Evolutionary conservation across 2,329 filamentous ascomycete species (phyloP).

Genomic region (Parafenestella ontariensis): DNA sequence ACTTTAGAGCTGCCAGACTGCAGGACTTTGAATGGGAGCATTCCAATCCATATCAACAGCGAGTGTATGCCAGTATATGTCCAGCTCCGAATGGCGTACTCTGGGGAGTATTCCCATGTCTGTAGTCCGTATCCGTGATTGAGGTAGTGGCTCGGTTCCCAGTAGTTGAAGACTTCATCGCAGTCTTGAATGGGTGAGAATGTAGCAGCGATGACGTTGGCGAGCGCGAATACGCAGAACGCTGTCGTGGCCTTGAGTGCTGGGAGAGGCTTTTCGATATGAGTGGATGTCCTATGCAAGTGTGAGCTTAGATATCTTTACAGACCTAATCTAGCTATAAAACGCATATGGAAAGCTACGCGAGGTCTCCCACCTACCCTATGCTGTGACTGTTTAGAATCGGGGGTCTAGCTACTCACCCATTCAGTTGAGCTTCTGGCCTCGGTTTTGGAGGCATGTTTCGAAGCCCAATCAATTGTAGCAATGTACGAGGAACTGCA

Average conservation of each 20-base stretch:
- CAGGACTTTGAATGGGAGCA: constrained; percentile 55
- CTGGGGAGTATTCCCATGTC: constrained; percentile 98
- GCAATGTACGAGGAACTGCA: not conserved
- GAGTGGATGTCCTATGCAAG: constrained; percentile 11
- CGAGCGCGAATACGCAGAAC: constrained; percentile 80
- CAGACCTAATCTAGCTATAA: no score
- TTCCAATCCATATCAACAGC: constrained; percentile 69
- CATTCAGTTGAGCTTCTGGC: not conserved
- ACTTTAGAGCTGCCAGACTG: constrained; percentile 50
- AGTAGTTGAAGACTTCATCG: constrained; percentile 99
- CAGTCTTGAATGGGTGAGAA: constrained; percentile 96
- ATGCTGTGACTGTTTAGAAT: not conserved
- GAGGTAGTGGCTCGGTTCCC: constrained; percentile 95
- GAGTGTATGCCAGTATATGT: constrained; percentile 85
- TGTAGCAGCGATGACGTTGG: constrained; percentile 76
- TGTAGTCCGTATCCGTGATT: constrained; percentile 91
- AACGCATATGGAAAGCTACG: no score
- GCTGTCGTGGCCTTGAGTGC: constrained; percentile 72
- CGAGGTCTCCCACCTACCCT: not conserved
- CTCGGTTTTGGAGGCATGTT: constrained; percentile 3
- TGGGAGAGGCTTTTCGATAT: constrained; percentile 41
- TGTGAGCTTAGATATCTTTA: not conserved
- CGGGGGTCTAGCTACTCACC: not conserved
- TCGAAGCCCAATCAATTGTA: not conserved
- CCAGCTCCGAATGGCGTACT: constrained; percentile 96